phyloP scores from a whole-genome alignment of 2,329 filamentous ascomycete genomes.

The Penicillium decumbens region DNA sequence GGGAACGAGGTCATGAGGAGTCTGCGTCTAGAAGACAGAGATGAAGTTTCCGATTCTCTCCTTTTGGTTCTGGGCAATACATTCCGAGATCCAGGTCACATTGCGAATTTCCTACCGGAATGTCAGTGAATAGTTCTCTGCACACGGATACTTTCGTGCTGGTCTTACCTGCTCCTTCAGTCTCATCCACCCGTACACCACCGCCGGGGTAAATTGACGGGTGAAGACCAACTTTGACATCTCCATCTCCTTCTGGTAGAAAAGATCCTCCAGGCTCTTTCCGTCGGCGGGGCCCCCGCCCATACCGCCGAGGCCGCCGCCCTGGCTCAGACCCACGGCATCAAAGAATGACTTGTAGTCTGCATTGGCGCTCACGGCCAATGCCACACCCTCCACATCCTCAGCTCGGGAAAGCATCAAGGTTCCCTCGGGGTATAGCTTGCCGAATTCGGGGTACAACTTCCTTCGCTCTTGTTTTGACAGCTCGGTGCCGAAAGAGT shows the following conservation, averaged over 20 bases:
- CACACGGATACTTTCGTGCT: constrained; percentile 5
- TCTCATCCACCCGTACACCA: constrained; percentile 98
- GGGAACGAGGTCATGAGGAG: constrained; percentile 11
- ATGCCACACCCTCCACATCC: constrained; percentile 85
- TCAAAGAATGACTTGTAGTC: constrained; percentile 98
- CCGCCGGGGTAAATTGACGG: constrained; percentile 87
- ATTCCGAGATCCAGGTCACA: constrained; percentile 99
- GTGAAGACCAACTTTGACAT: constrained; percentile 94
- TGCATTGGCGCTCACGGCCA: constrained; percentile 85
- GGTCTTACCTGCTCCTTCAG: constrained; percentile 82
- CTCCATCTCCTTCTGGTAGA: constrained; percentile 99
- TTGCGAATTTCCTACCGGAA: constrained; percentile 84
- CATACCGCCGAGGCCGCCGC: constrained; percentile 69
- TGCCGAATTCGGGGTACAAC: constrained; percentile 88
- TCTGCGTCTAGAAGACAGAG: constrained; percentile 71
- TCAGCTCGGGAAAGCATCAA: constrained; percentile 93
- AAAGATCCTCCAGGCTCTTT: constrained; percentile 91
- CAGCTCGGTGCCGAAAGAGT: constrained; percentile 95
- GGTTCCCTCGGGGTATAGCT: constrained; percentile 87
- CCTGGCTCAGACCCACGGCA: constrained; percentile 72
- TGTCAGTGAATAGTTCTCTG: constrained; percentile 22
- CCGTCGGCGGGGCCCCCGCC: constrained; percentile 68
- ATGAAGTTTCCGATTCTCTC: constrained; percentile 98
- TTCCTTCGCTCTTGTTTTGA: constrained; percentile 92
- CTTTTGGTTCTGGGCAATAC: constrained; percentile 99